Conservation (phyloP, 2,329 filamentous ascomycete species). For the Polytolypa hystricis region DNA sequence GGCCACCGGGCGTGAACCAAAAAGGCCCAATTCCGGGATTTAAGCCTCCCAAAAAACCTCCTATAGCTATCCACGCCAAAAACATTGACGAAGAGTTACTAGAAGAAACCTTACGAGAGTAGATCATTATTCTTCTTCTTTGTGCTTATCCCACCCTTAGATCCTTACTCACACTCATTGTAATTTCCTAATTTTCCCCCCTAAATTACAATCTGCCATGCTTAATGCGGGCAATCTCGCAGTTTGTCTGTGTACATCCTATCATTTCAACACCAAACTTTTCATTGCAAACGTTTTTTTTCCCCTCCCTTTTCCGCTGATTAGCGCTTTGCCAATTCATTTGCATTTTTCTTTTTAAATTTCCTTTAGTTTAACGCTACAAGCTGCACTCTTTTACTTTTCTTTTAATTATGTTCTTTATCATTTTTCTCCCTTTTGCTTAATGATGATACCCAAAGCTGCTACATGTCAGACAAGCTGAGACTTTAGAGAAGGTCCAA, state of each 20-base stretch:
- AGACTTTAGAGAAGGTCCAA: too few species aligned
- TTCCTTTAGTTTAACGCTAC: too few species aligned
- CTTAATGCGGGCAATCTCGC: background rate
- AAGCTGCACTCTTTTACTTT: too few species aligned
- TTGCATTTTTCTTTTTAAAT: too few species aligned
- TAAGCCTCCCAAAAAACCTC: conserved; percentile 43
- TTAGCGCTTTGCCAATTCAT: too few species aligned
- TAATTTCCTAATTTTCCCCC: background rate
- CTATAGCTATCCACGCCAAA: conserved; percentile 48
- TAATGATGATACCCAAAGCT: too few species aligned
- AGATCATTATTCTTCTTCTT: conserved; percentile 6
- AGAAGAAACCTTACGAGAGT: conserved; percentile 46
- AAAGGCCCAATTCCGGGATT: conserved; percentile 64
- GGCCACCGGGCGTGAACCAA: conserved; percentile 68
- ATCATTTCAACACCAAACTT: too few species aligned
- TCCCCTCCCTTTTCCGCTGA: too few species aligned
- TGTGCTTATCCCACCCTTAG: background rate
- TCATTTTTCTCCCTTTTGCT: too few species aligned
- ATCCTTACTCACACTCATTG: background rate
- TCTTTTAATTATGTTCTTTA: too few species aligned
- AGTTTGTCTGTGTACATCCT: too few species aligned
- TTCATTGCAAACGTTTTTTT: conserved; percentile 1
- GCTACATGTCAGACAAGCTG: too few species aligned
- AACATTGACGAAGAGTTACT: conserved; percentile 50
- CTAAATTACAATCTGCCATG: background rate